Conservation (phyloP, 192 early-diverging fungal genomes). For the Backusella sp. region DNA sequence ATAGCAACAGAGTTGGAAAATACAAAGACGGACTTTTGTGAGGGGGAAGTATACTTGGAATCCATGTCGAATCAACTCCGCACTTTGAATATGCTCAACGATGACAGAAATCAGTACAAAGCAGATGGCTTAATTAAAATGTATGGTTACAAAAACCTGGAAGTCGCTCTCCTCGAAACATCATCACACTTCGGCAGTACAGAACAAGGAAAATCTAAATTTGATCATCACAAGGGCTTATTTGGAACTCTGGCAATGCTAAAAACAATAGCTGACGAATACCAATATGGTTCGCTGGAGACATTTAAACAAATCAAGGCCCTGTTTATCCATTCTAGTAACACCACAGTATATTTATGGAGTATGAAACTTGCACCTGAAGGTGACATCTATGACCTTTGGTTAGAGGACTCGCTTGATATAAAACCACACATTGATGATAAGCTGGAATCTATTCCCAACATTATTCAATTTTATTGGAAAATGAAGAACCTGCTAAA, state of each 20-base stretch:
- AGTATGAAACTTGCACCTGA: neutral
- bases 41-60: neutral
- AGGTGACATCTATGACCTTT: neutral
- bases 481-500: neutral
- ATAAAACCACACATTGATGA: neutral
- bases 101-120: neutral
- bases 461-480: neutral
- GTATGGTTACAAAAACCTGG: neutral
- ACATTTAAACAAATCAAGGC: neutral
- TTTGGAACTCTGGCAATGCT: neutral
- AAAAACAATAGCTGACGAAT: slow-evolving; percentile 8
- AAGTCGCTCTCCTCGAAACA: neutral
- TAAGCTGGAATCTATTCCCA: neutral
- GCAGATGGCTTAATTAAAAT: neutral
- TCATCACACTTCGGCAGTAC: neutral
- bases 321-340: neutral
- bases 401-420: neutral
- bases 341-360: neutral
- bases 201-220: neutral
- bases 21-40: neutral
- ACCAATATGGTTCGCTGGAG: neutral
- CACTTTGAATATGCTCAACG: neutral
- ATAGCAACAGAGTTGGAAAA: neutral
- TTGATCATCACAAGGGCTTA: slow-evolving; percentile 13
- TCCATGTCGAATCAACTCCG: neutral